Percentiles rank a stretch among this genome's conserved stretches.
Evolutionary conservation across 768 basidiomycete genomes (phyloP).

Genomic region (Calvatia gigantea): DNA sequence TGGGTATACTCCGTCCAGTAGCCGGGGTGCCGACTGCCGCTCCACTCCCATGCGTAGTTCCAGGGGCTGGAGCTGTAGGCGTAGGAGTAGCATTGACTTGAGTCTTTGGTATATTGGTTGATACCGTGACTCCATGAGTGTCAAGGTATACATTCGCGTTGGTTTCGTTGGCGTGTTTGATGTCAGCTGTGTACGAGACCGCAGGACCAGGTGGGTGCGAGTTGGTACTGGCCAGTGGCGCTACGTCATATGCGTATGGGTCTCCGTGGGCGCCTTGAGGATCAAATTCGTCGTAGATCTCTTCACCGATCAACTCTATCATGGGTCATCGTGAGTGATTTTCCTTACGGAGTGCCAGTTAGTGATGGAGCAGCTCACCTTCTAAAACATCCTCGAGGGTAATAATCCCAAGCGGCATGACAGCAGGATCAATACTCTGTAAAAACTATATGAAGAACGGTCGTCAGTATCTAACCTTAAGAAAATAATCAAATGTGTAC

Average conservation of each 20-base stretch:
- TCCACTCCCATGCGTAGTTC: background rate
- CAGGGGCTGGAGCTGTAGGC: background rate
- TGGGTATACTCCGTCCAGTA: constrained; percentile 12
- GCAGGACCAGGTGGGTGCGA: constrained; percentile 3
- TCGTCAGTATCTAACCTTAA: background rate
- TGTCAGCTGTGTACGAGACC: background rate
- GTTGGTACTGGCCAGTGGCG: constrained; percentile 9
- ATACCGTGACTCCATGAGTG: background rate
- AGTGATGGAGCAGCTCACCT: background rate
- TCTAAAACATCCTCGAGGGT: constrained; percentile 79
- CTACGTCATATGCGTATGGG: constrained; percentile 31
- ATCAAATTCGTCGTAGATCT: constrained; percentile 91
- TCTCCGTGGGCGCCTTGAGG: constrained; percentile 65
- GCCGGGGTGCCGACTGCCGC: constrained; percentile 7
- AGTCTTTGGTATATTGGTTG: background rate
- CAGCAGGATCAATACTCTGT: constrained; percentile 74
- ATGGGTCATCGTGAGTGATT: background rate
- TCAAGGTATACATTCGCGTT: background rate
- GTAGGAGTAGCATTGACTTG: background rate
- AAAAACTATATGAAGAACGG: constrained; percentile 52
- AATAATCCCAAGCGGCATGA: constrained; percentile 88
- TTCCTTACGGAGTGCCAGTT: no score
- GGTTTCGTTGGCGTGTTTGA: background rate
- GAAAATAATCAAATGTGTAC: no score
- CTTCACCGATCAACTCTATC: constrained; percentile 86